Percentiles rank a stretch among this genome's conserved stretches.
phyloP scores from a whole-genome alignment of 345 rosid genomes.

The Cardamine chenopodiifolia region DNA sequence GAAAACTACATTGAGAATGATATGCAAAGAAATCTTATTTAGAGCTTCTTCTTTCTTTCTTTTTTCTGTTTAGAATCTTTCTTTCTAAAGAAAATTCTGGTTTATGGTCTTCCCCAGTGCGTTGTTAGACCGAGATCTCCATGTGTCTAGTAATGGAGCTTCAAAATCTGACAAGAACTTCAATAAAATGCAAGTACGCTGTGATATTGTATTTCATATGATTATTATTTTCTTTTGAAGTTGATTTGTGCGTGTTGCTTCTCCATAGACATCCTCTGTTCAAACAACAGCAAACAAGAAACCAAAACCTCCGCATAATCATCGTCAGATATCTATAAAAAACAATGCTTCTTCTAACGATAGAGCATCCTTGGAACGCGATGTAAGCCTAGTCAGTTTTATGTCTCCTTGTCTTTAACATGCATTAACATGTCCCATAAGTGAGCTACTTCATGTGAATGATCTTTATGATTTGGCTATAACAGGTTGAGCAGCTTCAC shows the following conservation, averaged over 20 bases:
- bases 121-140: conserved; percentile 59
- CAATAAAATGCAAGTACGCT: conserved; percentile 55
- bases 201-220: not conserved
- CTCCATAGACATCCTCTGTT: conserved; percentile 52
- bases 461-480: conserved; percentile 23
- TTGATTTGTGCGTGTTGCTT: conserved; percentile 15
- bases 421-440: not conserved
- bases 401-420: conserved; percentile 1
- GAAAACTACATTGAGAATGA: not conserved
- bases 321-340: conserved; percentile 28
- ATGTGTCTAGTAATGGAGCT: conserved; percentile 43
- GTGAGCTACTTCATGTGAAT: not conserved
- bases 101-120: conserved; percentile 52
- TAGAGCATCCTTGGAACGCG: conserved; percentile 75
- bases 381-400: conserved; percentile 51
- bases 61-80: not conserved
- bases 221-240: not conserved
- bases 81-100: not conserved
- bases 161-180: conserved; percentile 34
- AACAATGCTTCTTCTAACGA: conserved; percentile 49
- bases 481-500: conserved; percentile 86
- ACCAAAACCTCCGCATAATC: conserved; percentile 53
- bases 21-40: not conserved
- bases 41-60: no score
- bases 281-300: conserved; percentile 43